Conservation (phyloP, 176 grass and related monocot species). For the Avena eriantha region DNA sequence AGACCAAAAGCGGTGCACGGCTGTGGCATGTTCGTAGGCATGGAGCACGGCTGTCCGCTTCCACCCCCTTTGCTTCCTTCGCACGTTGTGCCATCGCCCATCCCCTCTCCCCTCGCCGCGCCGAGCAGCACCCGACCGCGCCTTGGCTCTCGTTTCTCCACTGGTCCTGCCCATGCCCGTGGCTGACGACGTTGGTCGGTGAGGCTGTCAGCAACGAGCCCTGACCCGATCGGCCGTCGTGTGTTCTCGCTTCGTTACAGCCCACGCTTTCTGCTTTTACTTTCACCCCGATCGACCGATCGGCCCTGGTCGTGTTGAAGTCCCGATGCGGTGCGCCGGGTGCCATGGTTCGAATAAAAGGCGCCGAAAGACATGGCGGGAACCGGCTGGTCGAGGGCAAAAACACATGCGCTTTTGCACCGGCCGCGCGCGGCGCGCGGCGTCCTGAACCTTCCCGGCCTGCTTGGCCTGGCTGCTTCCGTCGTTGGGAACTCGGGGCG, state of each 20-base stretch:
- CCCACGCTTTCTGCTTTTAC: background rate
- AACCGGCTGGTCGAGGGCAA: conserved; percentile 10
- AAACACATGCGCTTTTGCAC: background rate
- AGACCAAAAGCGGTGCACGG: conserved; percentile 27
- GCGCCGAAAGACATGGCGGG: conserved; percentile 25
- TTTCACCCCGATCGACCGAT: background rate
- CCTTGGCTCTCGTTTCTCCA: too few relatives aligned
- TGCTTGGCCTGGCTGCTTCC: background rate
- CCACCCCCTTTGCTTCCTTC: conserved; percentile 53
- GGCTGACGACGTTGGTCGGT: conserved; percentile 35
- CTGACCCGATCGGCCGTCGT: background rate
- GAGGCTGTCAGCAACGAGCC: background rate
- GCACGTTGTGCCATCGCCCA: conserved; percentile 30
- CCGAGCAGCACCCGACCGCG: too few relatives aligned
- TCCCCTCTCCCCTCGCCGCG: background rate
- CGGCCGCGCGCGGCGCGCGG: background rate
- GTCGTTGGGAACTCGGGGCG: background rate
- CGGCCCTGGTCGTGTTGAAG: background rate
- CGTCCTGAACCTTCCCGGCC: background rate
- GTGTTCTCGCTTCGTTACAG: background rate
- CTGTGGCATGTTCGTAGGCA: background rate
- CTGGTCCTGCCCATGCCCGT: background rate
- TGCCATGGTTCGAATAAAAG: conserved; percentile 26
- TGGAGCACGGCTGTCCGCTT: conserved; percentile 22
- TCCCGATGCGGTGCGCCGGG: background rate